A percentile compares a stretch with the other conserved stretches of the same genome.
Conservation (phyloP, 1,139 yeast genomes). For the Geotrichum carabidarum region DNA sequence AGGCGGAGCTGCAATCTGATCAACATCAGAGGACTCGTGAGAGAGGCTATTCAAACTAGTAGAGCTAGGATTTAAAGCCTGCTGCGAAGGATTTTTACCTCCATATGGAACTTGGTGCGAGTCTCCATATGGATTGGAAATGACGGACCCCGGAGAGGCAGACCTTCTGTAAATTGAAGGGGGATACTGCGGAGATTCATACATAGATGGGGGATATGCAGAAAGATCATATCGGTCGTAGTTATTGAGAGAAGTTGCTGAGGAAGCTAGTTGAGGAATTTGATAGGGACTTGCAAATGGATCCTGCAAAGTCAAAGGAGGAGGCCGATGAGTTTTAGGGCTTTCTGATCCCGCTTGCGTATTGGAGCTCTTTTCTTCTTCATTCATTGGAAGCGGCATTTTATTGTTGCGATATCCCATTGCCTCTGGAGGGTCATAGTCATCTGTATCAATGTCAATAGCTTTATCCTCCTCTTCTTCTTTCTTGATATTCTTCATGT, state of each 20-base stretch:
- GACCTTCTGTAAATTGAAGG: conserved; percentile 8
- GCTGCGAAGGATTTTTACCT: conserved; percentile 2
- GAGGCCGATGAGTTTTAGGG: conserved; percentile 8
- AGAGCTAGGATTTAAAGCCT: conserved; percentile 12
- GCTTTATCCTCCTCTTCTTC: conserved; percentile 37
- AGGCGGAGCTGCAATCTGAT: conserved; percentile 3
- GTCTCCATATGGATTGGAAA: conserved; percentile 10
- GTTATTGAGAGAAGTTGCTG: conserved; percentile 14
- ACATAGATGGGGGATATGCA: conserved; percentile 18
- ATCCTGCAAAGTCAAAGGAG: background rate
- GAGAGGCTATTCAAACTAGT: conserved; percentile 4
- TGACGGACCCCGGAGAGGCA: conserved; percentile 14
- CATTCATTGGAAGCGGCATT: background rate
- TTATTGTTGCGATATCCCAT: conserved; percentile 11
- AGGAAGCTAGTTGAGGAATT: conserved; percentile 14
- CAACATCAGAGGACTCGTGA: background rate
- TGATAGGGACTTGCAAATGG: conserved; percentile 14
- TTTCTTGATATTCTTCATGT: conserved; percentile 31
- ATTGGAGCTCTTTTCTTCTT: conserved; percentile 1
- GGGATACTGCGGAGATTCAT: conserved; percentile 16
- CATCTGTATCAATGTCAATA: conserved; percentile 34
- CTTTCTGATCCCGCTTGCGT: conserved; percentile 7
- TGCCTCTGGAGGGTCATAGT: conserved; percentile 19
- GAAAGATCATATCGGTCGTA: conserved; percentile 15
- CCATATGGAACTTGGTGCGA: conserved; percentile 8